Conservation (phyloP, 352 stramenopile genomes). For the Phytophthora idaei region DNA sequence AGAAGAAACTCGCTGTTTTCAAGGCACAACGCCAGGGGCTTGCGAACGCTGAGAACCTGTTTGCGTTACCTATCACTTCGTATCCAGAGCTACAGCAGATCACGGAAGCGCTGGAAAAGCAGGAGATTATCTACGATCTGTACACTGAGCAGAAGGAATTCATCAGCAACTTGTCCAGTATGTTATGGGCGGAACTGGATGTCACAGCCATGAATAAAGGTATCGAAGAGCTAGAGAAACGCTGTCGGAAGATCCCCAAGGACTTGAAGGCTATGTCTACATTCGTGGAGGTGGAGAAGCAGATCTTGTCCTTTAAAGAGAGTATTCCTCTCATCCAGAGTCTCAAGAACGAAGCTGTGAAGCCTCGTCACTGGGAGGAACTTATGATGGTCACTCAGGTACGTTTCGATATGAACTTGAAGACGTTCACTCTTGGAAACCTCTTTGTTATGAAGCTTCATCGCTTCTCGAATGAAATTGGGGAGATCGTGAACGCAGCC, state of each 20-base stretch:
- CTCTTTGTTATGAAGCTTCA: constrained; percentile 94
- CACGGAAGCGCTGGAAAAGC: constrained; percentile 84
- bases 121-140: constrained; percentile 90
- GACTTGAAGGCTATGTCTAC: constrained; percentile 91
- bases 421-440: constrained; percentile 92
- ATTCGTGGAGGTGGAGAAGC: constrained; percentile 91
- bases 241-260: constrained; percentile 91
- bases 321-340: constrained; percentile 94
- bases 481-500: constrained; percentile 92
- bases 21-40: constrained; percentile 88
- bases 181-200: constrained; percentile 94
- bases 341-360: constrained; percentile 95
- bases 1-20: constrained; percentile 77
- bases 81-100: constrained; percentile 92
- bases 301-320: constrained; percentile 94
- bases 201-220: constrained; percentile 91
- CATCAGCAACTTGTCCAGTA: constrained; percentile 85
- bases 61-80: constrained; percentile 90
- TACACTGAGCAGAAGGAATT: constrained; percentile 96
- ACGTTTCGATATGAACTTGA: constrained; percentile 93
- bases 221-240: constrained; percentile 93
- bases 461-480: constrained; percentile 89
- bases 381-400: constrained; percentile 91
- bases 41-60: constrained; percentile 94
- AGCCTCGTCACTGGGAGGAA: constrained; percentile 91